phyloP scores from a whole-genome alignment of 176 grass and related monocot genomes.

The bread wheat (Triticum aestivum) region DNA sequence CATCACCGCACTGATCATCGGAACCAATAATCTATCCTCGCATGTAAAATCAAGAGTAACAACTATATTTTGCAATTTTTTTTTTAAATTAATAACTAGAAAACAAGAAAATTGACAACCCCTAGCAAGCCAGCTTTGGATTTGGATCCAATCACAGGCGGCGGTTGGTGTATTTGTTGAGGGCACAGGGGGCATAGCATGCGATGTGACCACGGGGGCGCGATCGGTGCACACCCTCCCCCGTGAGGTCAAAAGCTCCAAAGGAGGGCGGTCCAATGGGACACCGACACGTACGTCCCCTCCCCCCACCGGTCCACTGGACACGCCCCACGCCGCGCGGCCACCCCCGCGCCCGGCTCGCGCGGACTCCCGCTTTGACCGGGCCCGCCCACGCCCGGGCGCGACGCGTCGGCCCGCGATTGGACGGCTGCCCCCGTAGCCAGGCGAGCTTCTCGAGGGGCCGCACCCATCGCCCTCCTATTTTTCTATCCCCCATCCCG shows the following conservation, averaged over 20 bases:
- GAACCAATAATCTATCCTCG: no score
- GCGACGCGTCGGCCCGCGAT: constrained; percentile 6
- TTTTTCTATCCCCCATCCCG: background rate
- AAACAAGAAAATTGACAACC: background rate
- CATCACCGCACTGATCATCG: no score
- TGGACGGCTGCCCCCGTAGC: constrained; percentile 1
- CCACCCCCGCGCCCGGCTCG: background rate
- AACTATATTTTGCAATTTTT: no score
- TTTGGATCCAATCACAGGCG: background rate
- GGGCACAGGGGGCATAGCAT: background rate
- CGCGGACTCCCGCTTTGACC: constrained; percentile 23
- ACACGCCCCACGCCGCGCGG: background rate
- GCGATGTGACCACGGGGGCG: background rate
- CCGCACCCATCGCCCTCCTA: constrained; percentile 12
- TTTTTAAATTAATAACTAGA: background rate
- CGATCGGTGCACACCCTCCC: background rate
- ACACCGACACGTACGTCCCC: background rate
- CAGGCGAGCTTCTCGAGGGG: constrained; percentile 30
- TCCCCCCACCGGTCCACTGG: background rate
- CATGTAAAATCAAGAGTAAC: no score
- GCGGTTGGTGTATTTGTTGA: background rate
- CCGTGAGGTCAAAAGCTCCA: background rate
- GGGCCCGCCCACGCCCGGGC: background rate
- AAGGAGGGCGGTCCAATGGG: background rate
- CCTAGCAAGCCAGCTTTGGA: background rate